Base-by-base conservation (phyloP, 352 stramenopile species). In the Aphanomyces stellatus region DNA sequence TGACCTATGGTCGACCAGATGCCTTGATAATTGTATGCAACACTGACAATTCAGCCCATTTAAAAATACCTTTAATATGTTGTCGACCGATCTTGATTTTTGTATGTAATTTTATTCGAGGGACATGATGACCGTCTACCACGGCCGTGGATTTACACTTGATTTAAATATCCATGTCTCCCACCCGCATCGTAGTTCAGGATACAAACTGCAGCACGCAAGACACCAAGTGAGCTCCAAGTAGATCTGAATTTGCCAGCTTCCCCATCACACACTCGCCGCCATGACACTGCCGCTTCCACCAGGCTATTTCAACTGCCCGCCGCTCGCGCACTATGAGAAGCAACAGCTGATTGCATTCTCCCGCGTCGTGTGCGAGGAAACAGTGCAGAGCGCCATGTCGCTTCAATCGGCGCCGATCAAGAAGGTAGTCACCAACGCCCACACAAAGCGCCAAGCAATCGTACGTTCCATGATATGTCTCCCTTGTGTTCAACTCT, bases 301-400 rank as follows among this genome's bases (percentile, higher is more conserved):
- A 0, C 74, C 85, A 49, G 79, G 88, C 65, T 93, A 80, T 53
- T 93, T 93, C 71, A 66, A 76, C 6, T 72, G 76, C 42, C 82
- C 85, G 33, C 63, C 72, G 40, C 71, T 93, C 24, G 90, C 75
- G 69, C n/a, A 10, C 19, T 87, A 87, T 53, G 82, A 90, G 62
- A 79, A 67, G 37, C 81, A 87, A 61, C 88, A 91, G 67, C 74
- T 91, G 10, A 53, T 90, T 1, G 77, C 79, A 4, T 72, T 93
- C 13, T 82, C 82, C 4, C 90, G 90, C 62, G 81, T 80, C 41
- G 76, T 82, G 2, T 93, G 85, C 68, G 90, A 93, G 69, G 85
- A 93, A 61, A 84, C 91, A 7, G 80, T 93, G 24, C 90, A 87
- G 53, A 91, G 51, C 27, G 56, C 56, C 8, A 64, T 64, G n/a